A percentile compares a stretch with the other conserved stretches of the same genome.
phyloP scores from a whole-genome alignment of 2,329 filamentous ascomycete genomes.

The Penicillium sp. region DNA sequence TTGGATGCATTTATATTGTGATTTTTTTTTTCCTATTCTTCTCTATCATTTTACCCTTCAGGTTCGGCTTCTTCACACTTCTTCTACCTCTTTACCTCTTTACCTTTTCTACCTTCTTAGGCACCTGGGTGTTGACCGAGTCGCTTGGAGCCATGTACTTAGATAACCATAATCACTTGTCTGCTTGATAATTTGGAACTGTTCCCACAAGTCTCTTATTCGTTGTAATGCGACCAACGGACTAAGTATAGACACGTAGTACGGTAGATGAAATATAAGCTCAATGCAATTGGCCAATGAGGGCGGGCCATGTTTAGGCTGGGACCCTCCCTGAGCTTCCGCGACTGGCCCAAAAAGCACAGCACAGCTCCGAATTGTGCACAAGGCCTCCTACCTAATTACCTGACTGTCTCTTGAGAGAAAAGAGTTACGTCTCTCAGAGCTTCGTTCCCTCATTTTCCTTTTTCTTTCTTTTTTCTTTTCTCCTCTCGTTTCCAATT shows the following conservation, averaged over 20 bases:
- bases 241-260: too few relatives aligned
- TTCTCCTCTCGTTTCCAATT: not conserved
- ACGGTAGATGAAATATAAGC: not conserved
- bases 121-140: slow-evolving; percentile 6
- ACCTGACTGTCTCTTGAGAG: not conserved
- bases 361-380: not conserved
- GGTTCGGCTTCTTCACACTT: too few relatives aligned
- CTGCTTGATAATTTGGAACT: not conserved
- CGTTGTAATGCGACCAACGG: not conserved
- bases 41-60: not conserved
- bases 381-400: not conserved
- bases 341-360: slow-evolving; percentile 2
- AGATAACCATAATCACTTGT: not conserved
- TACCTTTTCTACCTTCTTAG: slow-evolving; percentile 9
- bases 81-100: not conserved
- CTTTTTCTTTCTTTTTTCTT: not conserved
- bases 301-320: not conserved
- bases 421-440: not conserved
- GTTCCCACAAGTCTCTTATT: not conserved
- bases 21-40: not conserved
- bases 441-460: not conserved
- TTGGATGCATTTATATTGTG: not conserved
- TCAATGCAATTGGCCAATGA: slow-evolving; percentile 6
- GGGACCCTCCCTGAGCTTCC: slow-evolving; percentile 2
- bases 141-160: not conserved